Evolutionary conservation across 2,329 filamentous ascomycete genomes (phyloP), one percentile per base, ranked within the genome.

Genomic region (Cercospora janseana): DNA sequence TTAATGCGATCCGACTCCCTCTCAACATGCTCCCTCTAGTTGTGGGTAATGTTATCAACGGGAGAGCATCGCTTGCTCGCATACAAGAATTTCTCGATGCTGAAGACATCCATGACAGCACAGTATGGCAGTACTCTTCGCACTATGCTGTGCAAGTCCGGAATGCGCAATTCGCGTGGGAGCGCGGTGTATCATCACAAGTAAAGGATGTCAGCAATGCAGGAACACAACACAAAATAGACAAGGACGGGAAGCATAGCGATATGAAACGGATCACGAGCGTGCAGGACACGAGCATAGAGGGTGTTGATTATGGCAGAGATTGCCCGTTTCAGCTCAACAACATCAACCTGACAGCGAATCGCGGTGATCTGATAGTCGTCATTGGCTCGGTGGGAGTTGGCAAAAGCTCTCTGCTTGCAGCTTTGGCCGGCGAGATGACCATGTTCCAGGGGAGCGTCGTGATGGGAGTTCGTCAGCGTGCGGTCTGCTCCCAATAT

Each of bases 1-100:
- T 97, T 78, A 97, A 97, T 68, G 84, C 87, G 4, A 78, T 98
- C 32, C 83, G 93, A 32, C 81, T 96, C 69, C 93, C 93, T 0
- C 79, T 98, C 45, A 97, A 95, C 64, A 71, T 96, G 63, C 75
- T 97, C 2, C 92, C 92, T 0, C 72, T 95, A 55, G 87, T 96
- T 34, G 84, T 97, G 60, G 88, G 90, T 23, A 90, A 95, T 67
- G 82, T 90, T 1, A 88, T 91, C 9, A 93, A 98, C 70, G 93
- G 90, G 1, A 90, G 86, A 76, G 86, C 87, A 1, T 95, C 91
- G 0, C 64, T 96, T 5, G 80, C 83, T 52, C 86, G 93, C 52
- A 91, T 97, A 26, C 83, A 96, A 63, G 87, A 94, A 46, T 97
- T 93, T 58, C 69, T 98, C 29, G 70, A 91, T 3, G 86, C 88